Percentiles rank a stretch among this genome's conserved stretches.
phyloP scores from a whole-genome alignment of 2,329 filamentous ascomycete genomes.

The Botrytis medusae region DNA sequence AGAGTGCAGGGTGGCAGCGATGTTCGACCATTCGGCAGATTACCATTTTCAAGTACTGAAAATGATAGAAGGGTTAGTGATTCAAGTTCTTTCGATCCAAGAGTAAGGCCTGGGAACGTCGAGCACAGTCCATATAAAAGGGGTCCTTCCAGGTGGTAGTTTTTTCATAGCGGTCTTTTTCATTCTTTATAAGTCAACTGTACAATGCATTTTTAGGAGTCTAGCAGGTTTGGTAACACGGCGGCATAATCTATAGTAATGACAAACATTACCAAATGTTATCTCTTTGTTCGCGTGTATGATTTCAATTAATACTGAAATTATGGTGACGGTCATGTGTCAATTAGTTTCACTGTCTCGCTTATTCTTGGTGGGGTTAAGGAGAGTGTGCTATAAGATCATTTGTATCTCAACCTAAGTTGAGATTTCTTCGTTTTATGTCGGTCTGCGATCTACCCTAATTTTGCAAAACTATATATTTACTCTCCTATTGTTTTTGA shows the following conservation, averaged over 20 bases:
- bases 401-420: neutral
- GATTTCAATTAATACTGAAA: neutral
- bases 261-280: neutral
- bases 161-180: neutral
- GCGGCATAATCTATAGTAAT: neutral
- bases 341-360: neutral
- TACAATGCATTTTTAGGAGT: slow-evolving; percentile 7
- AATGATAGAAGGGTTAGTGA: slow-evolving; percentile 32
- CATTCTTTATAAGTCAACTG: slow-evolving; percentile 2
- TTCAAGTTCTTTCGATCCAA: slow-evolving; percentile 25
- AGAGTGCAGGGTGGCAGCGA: slow-evolving; percentile 30
- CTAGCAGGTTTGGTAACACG: neutral
- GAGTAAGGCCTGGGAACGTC: slow-evolving; percentile 25
- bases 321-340: neutral
- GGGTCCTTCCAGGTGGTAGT: slow-evolving; percentile 34
- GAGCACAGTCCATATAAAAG: slow-evolving; percentile 33
- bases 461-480: too few species aligned
- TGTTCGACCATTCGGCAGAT: slow-evolving; percentile 19
- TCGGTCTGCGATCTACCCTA: neutral
- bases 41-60: slow-evolving; percentile 25
- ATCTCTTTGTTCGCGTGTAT: neutral
- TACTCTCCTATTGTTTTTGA: neutral
- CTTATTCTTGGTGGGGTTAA: slow-evolving; percentile 7
- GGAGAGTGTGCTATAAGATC: neutral
- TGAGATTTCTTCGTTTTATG: neutral